Evolutionary conservation across 2,329 filamentous ascomycete genomes (phyloP).

Genomic region (Juglanconis juglandina): DNA sequence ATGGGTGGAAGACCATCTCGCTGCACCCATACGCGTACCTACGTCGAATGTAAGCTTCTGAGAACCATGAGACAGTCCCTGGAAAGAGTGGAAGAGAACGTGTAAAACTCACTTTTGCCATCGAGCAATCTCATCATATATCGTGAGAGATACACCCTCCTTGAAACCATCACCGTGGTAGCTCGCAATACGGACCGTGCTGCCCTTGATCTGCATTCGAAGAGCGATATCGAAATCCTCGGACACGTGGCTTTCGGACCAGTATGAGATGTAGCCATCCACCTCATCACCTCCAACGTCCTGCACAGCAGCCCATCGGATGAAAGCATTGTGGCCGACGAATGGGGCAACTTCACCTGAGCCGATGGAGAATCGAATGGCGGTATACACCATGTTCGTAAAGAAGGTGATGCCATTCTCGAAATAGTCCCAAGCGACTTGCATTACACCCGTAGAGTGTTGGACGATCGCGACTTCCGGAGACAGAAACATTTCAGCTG

Average conservation of each 20-base stretch:
- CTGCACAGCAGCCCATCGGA: slow-evolving; percentile 57
- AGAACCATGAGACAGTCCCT: no score
- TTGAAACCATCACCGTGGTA: slow-evolving; percentile 70
- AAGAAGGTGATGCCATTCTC: slow-evolving; percentile 76
- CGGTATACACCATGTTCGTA: slow-evolving; percentile 73
- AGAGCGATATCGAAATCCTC: slow-evolving; percentile 77
- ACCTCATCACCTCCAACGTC: slow-evolving; percentile 41
- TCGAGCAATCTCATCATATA: slow-evolving; percentile 68
- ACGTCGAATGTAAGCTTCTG: neutral
- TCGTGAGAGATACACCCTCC: slow-evolving; percentile 69
- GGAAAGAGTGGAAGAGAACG: neutral
- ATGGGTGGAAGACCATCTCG: slow-evolving; percentile 66
- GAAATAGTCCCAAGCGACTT: slow-evolving; percentile 68
- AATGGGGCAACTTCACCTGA: slow-evolving; percentile 72
- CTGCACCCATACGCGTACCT: slow-evolving; percentile 66
- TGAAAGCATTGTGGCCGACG: slow-evolving; percentile 73
- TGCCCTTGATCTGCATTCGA: slow-evolving; percentile 65
- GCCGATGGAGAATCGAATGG: slow-evolving; percentile 67
- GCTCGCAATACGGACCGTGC: slow-evolving; percentile 63
- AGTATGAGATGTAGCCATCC: slow-evolving; percentile 55
- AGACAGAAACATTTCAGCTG: slow-evolving; percentile 66
- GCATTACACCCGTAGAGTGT: slow-evolving; percentile 72
- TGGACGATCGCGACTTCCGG: slow-evolving; percentile 70
- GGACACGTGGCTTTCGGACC: slow-evolving; percentile 73
- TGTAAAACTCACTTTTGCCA: slow-evolving; percentile 57